phyloP scores from a whole-genome alignment of 768 basidiomycete species.

The Leccinum subtestaceum region DNA sequence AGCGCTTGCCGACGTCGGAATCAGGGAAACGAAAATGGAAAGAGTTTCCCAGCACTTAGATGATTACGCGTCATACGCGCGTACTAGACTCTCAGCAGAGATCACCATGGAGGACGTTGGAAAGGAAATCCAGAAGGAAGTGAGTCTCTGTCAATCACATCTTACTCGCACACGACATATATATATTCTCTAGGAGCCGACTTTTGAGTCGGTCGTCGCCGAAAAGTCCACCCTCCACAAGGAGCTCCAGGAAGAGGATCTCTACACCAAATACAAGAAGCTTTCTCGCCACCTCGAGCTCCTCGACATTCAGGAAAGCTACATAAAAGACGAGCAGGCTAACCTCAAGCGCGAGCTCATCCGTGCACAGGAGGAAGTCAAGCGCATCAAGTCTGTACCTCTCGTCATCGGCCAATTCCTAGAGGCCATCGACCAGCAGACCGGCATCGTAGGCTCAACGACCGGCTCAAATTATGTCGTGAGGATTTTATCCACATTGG shows the following conservation, averaged over 20 bases:
- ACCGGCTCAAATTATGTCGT: slow-evolving; percentile 99
- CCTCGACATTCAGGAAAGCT: slow-evolving; percentile 90
- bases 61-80: slow-evolving; percentile 30
- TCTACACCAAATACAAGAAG: slow-evolving; percentile 97
- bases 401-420: slow-evolving; percentile 99
- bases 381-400: slow-evolving; percentile 97
- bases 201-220: slow-evolving; percentile 81
- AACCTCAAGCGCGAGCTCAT: slow-evolving; percentile 97
- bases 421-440: slow-evolving; percentile 96
- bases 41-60: slow-evolving; percentile 25
- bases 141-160: slow-evolving; percentile 34
- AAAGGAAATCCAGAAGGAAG: slow-evolving; percentile 80
- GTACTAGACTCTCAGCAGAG: slow-evolving; percentile 5
- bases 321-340: slow-evolving; percentile 98
- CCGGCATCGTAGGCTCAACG: slow-evolving; percentile 95
- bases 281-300: slow-evolving; percentile 93
- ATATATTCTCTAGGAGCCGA: slow-evolving; percentile 64
- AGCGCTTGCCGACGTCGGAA: background rate
- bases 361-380: slow-evolving; percentile 98
- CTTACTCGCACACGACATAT: background rate
- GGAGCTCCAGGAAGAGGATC: slow-evolving; percentile 86
- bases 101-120: slow-evolving; percentile 82
- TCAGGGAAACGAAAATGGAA: slow-evolving; percentile 22
- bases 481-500: slow-evolving; percentile 92
- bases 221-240: slow-evolving; percentile 88